Base-by-base conservation (phyloP, 169 alveolate species). In the Plasmodium billcollinsi region DNA sequence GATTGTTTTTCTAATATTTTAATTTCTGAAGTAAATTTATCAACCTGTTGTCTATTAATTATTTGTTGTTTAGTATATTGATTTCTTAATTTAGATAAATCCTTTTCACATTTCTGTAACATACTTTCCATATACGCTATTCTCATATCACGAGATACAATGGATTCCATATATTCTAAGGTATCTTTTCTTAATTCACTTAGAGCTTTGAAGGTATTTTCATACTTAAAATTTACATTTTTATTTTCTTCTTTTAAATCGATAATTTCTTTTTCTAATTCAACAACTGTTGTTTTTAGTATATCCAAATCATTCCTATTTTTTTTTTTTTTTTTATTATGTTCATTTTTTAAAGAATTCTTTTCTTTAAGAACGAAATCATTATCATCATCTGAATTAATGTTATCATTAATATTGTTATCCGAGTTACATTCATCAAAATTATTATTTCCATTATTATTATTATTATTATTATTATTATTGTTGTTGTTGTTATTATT, bases 101-200 rank as follows among this genome's bases (percentile, higher is more conserved):
- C 92, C 15, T 61, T 86, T 86, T 86, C 92, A 73, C 85, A 59
- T 61, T 86, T 86, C 33, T 86, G 92, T 59, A 86, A 43, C 73
- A 58, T 67, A 26, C 88, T 86, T 50, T 86, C 92, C 92, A 86
- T 86, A 71, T 86, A 86, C 12, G 73, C 92, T 24, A 86, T 86
- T 33, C 92, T 49, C 86, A 73, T 86, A 49, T 86, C 92, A n/a
- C 92, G 74, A 3, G 92, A 70, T 61, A 86, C 92, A 43, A 86
- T 86, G 1, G 92, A 66, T 71, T 86, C 92, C 92, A 86, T 86
- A 65, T 86, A 86, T 73, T 86, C 92, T 50, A 86, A 54, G 12
- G 92, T 86, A 52, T 86, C 92, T 54, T 86, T 86, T 65, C 92
- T 70, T 67, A 86, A 59, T 54, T 86, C 92, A 9, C 88, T 86